Percentiles rank a stretch among this genome's conserved stretches.
phyloP scores from a whole-genome alignment of 495 filamentous ascomycete genomes.

The Durotheca rogersii region DNA sequence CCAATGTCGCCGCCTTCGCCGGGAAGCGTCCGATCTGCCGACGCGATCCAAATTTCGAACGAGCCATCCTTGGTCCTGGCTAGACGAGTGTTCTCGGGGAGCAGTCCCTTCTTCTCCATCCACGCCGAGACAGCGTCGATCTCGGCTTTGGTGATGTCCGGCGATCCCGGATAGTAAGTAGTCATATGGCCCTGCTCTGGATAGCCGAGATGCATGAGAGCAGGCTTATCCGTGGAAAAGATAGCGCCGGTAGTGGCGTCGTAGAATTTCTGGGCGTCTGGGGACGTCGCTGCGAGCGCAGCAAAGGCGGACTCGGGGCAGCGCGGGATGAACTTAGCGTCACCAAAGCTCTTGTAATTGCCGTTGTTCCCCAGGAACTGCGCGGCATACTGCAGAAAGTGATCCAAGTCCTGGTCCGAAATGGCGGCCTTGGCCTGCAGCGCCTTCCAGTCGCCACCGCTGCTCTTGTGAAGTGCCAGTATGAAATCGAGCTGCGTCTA shows the following conservation, averaged over 20 bases:
- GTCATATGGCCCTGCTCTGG: slow-evolving; percentile 79
- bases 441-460: slow-evolving; percentile 74
- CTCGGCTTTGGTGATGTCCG: slow-evolving; percentile 81
- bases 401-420: slow-evolving; percentile 64
- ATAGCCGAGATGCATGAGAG: slow-evolving; percentile 83
- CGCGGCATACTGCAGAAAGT: slow-evolving; percentile 83
- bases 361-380: slow-evolving; percentile 89
- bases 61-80: slow-evolving; percentile 68
- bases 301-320: slow-evolving; percentile 65
- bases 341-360: slow-evolving; percentile 96
- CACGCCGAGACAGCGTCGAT: slow-evolving; percentile 71
- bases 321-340: slow-evolving; percentile 90
- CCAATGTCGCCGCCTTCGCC: slow-evolving; percentile 66
- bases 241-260: slow-evolving; percentile 70
- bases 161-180: slow-evolving; percentile 88
- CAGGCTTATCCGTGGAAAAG: slow-evolving; percentile 66
- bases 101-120: slow-evolving; percentile 67
- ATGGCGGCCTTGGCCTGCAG: slow-evolving; percentile 69
- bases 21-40: slow-evolving; percentile 54
- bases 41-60: slow-evolving; percentile 84
- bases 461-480: slow-evolving; percentile 69
- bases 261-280: slow-evolving; percentile 62
- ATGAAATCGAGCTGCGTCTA: slow-evolving; percentile 72
- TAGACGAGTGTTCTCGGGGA: slow-evolving; percentile 85
- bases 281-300: slow-evolving; percentile 65